Base-by-base conservation (phyloP, 306 rosid species). In the Herpetospermum pedunculosum region DNA sequence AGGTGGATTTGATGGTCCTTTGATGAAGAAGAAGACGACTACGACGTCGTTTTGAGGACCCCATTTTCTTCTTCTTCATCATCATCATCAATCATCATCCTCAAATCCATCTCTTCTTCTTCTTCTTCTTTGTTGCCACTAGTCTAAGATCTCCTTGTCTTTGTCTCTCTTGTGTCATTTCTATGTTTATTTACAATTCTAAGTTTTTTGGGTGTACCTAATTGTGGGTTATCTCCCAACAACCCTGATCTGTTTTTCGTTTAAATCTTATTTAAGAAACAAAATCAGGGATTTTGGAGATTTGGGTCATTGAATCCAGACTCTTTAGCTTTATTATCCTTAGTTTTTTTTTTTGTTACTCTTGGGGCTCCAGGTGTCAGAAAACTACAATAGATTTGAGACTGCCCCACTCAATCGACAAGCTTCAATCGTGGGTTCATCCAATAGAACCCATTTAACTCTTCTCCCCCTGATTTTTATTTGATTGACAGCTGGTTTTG, bases 361-460 rank as follows among this genome's bases (percentile, higher is more conserved):
- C 55, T 81, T 84, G 77, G 80, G 57, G 73, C 72, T 79, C 81
- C 87, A 81, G 78, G 84, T 84, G 89, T 86, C 87, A 81, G 81
- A 76, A 52, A 74, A 71, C 80, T 80, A 75, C 74, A 67, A 75
- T 77, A 73, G 82, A 81, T 82, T 81, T 88, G 70, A 80, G 75
- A 82, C 81, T 76, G 70, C 79, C 83, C 89, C 90, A 78, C 87
- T 72, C 25, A 34, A 74, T 75, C 77, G 79, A 85, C 80, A 78
- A 62, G 58, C 64, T 80, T 79, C 62, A 46, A 18, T 60, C 72
- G 71, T 77, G 47, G 73, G 64, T 80, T 83, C 77, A 75, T 70
- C 81, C 79, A 77, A 64, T 84, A 50, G 44, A 78, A 70, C 79
- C 80, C 54, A 28, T 74, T 78, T 81, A 26, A 59, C 71, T 28